Conservation (phyloP, 805 yeast species). For the Blastobotrys terrestris region DNA sequence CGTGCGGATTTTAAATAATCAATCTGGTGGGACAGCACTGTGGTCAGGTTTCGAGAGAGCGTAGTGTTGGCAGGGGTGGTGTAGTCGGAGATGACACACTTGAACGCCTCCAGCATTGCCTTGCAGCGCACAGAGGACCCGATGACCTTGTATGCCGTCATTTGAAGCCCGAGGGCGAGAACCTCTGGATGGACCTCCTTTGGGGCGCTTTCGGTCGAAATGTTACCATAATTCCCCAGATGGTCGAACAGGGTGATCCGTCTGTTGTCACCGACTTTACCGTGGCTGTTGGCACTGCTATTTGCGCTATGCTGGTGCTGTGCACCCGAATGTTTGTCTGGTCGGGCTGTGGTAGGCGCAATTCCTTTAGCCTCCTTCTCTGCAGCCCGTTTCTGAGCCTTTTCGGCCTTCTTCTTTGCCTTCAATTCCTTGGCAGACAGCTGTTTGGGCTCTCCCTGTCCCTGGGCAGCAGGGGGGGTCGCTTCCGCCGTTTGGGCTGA, state of each 20-base stretch:
- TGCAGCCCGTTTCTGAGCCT: constrained; percentile 90
- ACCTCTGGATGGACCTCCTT: constrained; percentile 84
- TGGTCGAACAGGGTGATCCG: constrained; percentile 33
- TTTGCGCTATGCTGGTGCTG: constrained; percentile 26
- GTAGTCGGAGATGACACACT: constrained; percentile 71
- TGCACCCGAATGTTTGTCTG: constrained; percentile 23
- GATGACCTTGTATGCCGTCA: constrained; percentile 76
- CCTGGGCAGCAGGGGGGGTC: neutral
- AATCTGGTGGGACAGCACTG: constrained; percentile 84
- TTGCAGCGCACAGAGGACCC: constrained; percentile 85
- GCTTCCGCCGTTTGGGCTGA: neutral
- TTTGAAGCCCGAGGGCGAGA: constrained; percentile 67
- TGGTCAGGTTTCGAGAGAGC: constrained; percentile 79
- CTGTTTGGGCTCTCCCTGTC: constrained; percentile 10
- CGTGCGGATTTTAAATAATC: constrained; percentile 87
- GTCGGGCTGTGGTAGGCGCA: constrained; percentile 10
- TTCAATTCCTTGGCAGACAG: constrained; percentile 76
- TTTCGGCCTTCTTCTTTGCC: constrained; percentile 80
- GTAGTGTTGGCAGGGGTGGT: constrained; percentile 81
- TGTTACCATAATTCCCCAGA: constrained; percentile 31
- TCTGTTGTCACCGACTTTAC: constrained; percentile 11
- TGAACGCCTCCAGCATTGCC: constrained; percentile 80
- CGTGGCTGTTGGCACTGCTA: constrained; percentile 7
- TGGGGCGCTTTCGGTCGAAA: constrained; percentile 43
- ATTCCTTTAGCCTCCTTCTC: constrained; percentile 58